These are phyloP conservation scores for Globisporangium cylindrosporum DNA, from an alignment of 352 stramenopile genomes.

Conservation along the genomic window DNA sequence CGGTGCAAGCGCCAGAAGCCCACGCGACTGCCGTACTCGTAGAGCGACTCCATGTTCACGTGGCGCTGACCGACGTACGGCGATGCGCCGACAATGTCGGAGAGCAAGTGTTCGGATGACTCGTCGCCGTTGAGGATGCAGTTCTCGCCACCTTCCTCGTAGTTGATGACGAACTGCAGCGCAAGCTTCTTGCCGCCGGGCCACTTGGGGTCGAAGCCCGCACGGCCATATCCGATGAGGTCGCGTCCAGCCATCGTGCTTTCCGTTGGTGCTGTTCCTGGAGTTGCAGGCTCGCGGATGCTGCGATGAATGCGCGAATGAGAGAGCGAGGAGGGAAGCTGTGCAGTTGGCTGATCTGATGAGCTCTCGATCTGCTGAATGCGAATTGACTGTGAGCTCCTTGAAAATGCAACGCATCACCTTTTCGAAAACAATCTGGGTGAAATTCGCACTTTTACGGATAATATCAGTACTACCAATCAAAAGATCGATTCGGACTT, in stretches of 20 bases:
- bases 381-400: constrained; percentile 17
- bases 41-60: constrained; percentile 95
- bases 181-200: constrained; percentile 84
- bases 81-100: constrained; percentile 88
- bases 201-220: constrained; percentile 76
- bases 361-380: constrained; percentile 19
- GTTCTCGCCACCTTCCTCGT: constrained; percentile 95
- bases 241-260: constrained; percentile 43
- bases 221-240: constrained; percentile 85
- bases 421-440: background rate
- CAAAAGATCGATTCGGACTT: constrained; percentile 18
- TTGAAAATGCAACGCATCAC: constrained; percentile 1
- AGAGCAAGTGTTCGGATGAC: constrained; percentile 90
- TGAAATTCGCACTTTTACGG: constrained; percentile 19
- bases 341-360: background rate
- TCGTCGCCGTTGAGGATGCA: constrained; percentile 89
- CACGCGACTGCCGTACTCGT: constrained; percentile 93
- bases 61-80: constrained; percentile 75
- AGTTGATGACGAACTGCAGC: constrained; percentile 96
- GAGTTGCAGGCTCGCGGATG: background rate
- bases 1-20: constrained; percentile 95
- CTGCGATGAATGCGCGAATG: background rate
- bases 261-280: background rate
- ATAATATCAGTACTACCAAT: background rate
- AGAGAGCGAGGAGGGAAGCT: background rate